These are phyloP conservation scores for Senecio squalidus DNA, from an alignment of 140 eudicot genomes.

Conservation along the genomic window DNA sequence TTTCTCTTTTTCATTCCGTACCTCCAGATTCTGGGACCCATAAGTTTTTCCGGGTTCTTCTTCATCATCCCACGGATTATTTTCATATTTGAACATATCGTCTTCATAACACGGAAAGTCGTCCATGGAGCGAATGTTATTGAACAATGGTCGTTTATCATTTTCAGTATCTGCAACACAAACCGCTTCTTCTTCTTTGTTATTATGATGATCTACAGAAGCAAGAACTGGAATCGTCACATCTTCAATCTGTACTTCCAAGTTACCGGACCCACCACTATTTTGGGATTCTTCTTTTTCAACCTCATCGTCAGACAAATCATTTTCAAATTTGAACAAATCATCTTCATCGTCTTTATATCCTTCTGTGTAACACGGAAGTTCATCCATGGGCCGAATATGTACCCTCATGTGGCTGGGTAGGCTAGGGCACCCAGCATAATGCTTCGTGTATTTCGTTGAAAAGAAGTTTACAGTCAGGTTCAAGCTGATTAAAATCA, in stretches of 20 bases:
- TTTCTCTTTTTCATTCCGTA: background rate
- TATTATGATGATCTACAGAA: slow-evolving; percentile 1
- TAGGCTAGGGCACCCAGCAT: slow-evolving; percentile 66
- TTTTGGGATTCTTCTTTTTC: slow-evolving; percentile 20
- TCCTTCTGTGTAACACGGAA: slow-evolving; percentile 57
- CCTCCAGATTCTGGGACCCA: background rate
- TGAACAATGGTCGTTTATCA: background rate
- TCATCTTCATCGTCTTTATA: slow-evolving; percentile 19
- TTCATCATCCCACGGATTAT: slow-evolving; percentile 3
- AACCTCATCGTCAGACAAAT: slow-evolving; percentile 26
- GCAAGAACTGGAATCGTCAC: background rate
- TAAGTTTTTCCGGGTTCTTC: background rate
- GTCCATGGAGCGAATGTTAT: too few species aligned
- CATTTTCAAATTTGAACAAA: slow-evolving; percentile 20
- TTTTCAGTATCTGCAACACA: background rate
- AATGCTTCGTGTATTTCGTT: slow-evolving; percentile 63
- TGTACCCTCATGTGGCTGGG: slow-evolving; percentile 74
- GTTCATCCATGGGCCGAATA: slow-evolving; percentile 70
- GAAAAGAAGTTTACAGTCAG: slow-evolving; percentile 77
- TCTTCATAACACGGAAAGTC: too few species aligned
- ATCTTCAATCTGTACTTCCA: background rate
- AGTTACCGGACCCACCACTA: background rate
- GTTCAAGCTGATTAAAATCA: slow-evolving; percentile 49
- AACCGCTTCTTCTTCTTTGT: background rate
- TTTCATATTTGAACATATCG: slow-evolving; percentile 2